phyloP scores from a whole-genome alignment of 176 grass and related monocot species.

The Oryza glumipatula region DNA sequence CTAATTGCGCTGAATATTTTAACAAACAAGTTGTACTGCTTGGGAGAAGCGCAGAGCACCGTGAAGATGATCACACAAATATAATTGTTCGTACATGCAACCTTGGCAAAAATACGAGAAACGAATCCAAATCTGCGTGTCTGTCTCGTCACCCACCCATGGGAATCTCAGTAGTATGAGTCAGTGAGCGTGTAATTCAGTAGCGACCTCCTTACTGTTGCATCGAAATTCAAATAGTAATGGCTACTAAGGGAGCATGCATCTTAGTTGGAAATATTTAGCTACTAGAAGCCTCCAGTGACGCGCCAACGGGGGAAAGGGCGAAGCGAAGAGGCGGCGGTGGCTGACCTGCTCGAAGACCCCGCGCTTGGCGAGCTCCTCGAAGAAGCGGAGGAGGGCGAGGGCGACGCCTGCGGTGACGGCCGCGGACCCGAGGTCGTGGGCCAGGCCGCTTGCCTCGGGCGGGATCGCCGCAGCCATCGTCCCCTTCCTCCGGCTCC shows the following conservation, averaged over 20 bases:
- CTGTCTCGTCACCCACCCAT: not conserved
- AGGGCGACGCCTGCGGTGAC: conserved; percentile 56
- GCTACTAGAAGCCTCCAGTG: not conserved
- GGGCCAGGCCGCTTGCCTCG: conserved; percentile 39
- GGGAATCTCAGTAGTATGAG: not conserved
- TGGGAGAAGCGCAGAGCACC: not conserved
- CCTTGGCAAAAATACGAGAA: not conserved
- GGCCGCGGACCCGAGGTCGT: conserved; percentile 56
- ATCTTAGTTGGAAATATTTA: not conserved
- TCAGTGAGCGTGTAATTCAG: not conserved
- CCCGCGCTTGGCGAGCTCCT: conserved; percentile 81
- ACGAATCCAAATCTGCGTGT: not conserved
- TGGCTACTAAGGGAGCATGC: not conserved
- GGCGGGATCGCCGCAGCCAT: conserved; percentile 40
- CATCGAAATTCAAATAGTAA: not conserved
- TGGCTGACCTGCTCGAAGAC: conserved; percentile 81
- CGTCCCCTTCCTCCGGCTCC: not conserved
- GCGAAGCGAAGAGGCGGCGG: not conserved
- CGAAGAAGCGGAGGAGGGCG: conserved; percentile 78
- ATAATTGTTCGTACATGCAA: not conserved
- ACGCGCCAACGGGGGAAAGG: not conserved
- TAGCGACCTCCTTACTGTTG: conserved; percentile 1
- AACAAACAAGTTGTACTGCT: conserved; percentile 11
- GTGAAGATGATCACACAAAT: not conserved
- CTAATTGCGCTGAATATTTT: not conserved